Evolutionary conservation across 2,329 filamentous ascomycete species (phyloP), one percentile per base, ranked within the genome.

Genomic region (Ophioceras dolichostomum): DNA sequence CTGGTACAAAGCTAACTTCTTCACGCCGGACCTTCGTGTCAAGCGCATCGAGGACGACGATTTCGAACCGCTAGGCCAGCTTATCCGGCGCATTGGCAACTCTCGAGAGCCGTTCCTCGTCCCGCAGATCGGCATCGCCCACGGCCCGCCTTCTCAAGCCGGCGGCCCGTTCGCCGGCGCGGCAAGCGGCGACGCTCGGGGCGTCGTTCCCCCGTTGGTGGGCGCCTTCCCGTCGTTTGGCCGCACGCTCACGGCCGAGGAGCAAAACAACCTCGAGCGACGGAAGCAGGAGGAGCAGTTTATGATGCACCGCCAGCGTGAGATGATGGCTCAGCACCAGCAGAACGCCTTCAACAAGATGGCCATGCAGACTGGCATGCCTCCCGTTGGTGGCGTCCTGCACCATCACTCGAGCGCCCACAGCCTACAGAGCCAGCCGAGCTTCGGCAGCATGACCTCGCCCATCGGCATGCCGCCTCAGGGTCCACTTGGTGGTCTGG

Each of bases 1-100:
- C 50, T 98, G 91, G 91, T 98, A 96, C 62, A 96, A 96, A 57
- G 89, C 88, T 27, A 88, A 89, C 32, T 98, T 96, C 63, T 98
- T 98, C 60, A 94, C 86, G 0, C 80, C 89, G 0, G 89, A 98
- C 49, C 68, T 98, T 16, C 76, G 93, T 31, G 91, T 98, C 22
- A 95, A 93, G 64, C 94, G 94, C 56, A 68, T 89, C 5, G 91
- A 98, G 55, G 91, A 98, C 51, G 67, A 71, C 0, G 89, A 98
- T 35, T 98, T 95, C 50, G 91, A 98, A 57, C 91, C 89, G 10
- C 65, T 98, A 9, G 91, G 89, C 3, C 88, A 96, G 58, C 74
- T 98, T 18, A 95, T 98, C 44, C 73, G 91, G 31, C 81, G 89
- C 24, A 98, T 98, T 48, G 91, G 91, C 2, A 98, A 98, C 60